Evolutionary conservation across 1,139 yeast species (phyloP), one percentile per base, ranked within the genome.

Genomic region (Geotrichum carabidarum): DNA sequence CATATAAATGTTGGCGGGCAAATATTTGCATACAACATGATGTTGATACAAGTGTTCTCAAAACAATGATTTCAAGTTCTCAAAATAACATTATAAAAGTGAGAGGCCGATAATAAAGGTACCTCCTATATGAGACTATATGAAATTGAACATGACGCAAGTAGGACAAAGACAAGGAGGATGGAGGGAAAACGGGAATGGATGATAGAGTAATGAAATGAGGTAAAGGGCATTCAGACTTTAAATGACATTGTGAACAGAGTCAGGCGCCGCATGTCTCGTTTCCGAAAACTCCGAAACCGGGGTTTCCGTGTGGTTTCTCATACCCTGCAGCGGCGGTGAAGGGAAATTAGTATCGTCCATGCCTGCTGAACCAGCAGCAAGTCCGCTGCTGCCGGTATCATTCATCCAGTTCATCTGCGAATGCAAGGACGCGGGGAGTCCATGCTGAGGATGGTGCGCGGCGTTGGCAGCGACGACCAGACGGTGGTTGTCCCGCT

Each of bases 401-500:
- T 45, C 49, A 22, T 45, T 45, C 12, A 41, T 6, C 51, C 51
- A 48, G 34, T 32, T 14, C 46, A 48, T 41, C 12, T 32, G 40
- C 8, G 51, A 14, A 18, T 38, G 45, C 9, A 22, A n/a, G 11
- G 46, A 31, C n/a, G 22, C 57, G 48, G 51, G 48, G 27, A 3
- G 27, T 22, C 27, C 27, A 5, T 22, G 27, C 27, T 22, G 27
- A n/a, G n/a, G n/a, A 5, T 22, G 27, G 27, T 22, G 27, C 27
- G 27, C 27, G 5, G 27, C 27, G 27, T 32, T 37, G n/a, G 40
- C 40, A 34, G 12, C 37, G 5, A 5, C 27, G 5, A n/a, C n/a
- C n/a, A 22, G 27, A 4, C 57, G 37, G 38, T 50, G 59, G 37
- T 53, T 58, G 37, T 86, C 93, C 62, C 88, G 77, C 71, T 91